Evolutionary conservation across 1,139 yeast species (phyloP), one percentile per base, ranked within the genome.

Genomic region (Pneumocystis sp.): DNA sequence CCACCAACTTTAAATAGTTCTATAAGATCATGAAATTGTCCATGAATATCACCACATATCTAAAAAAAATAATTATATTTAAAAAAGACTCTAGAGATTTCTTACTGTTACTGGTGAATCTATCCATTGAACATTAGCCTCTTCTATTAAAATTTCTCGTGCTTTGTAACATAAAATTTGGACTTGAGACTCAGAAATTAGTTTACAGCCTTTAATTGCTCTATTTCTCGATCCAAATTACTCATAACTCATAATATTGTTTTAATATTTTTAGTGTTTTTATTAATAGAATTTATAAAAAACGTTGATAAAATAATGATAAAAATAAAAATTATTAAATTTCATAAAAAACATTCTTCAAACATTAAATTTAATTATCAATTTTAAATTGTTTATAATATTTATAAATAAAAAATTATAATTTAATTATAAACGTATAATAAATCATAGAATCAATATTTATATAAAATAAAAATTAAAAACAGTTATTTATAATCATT

Each of bases 1-100:
- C 97, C 97, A 7, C 96, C 96, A 71, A 89, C 85, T 66, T 81
- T 80, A 77, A 93, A 91, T 65, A 93, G 79, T 69, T 95, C 96
- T 76, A 93, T 79, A 69, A 93, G 78, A 76, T 93, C 98, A 76
- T 95, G 97, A 69, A 93, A 83, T 76, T 93, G 98, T 19, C 98
- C 98, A 74, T 93, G 98, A 60, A 93, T 93, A 75, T 93, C 97
- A 65, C 99, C 99, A 78, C 98, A 95, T 64, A 93, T 89, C 70
- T 68, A 56, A 37, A 42, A 19, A 2, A 15, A 45, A 21, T 35
- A 50, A n/a, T 21, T 45, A 21, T 63, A 57, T 65, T 10, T 21
- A 61, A 17, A 25, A 61, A 42, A 1, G 19, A 37, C 7, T 39
- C 21, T 21, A 35, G 1, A 19, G n/a, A 19, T 19, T 35, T 29